Base-by-base conservation (phyloP, 495 filamentous ascomycete genomes). In the Penicillium simplicissimum region DNA sequence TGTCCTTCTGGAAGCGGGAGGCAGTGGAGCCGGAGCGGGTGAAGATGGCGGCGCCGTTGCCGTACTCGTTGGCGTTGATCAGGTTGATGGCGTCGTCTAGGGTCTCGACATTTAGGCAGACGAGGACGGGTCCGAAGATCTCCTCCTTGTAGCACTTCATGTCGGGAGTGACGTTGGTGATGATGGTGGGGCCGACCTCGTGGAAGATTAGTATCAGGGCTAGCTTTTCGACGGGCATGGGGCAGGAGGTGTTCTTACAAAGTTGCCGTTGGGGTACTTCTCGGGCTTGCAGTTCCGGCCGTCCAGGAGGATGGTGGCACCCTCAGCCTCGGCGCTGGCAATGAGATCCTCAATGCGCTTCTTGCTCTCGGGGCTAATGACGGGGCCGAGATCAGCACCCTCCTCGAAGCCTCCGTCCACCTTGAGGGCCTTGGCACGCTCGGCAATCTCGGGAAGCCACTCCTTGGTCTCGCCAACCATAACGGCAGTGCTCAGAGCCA, bases 261-360 rank as follows among this genome's bases (percentile, higher is more conserved):
- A 98, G 81, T 98, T 98, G 64, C 95, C 95, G 72, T 97, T 90
- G 60, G 95, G 93, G 77, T 98, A 98, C 72, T 97, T 96, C 67
- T 82, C 82, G 0, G 92, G 92, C 76, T 89, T 93, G 80, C 84
- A 90, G 54, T 91, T 92, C 49, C 96, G 84, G 47, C 95, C 95
- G 68, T 99, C 95, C n/a, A 99, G 78, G 10, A 98, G 81, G 58
- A 99, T 93, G 8, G 89, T 97, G 15, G 95, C 95, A 66, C 96
- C 95, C 75, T 99, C 95, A 61, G 88, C 82, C 75, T 97, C 92
- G 47, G 94, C 95, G 55, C 85, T 90, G 43, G 90, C 87, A 69
- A 99, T 97, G 47, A 99, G 75, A 17, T 80, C 80, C 76, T 96
- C 95, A 66, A 99, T 97, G 58, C 95, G 84, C 73, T 89, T 84